A percentile compares a stretch with the other conserved stretches of the same genome.
These are phyloP conservation scores for Polyporus tsugae DNA, from an alignment of 1,284 basidiomycete genomes.

Conservation along the genomic window DNA sequence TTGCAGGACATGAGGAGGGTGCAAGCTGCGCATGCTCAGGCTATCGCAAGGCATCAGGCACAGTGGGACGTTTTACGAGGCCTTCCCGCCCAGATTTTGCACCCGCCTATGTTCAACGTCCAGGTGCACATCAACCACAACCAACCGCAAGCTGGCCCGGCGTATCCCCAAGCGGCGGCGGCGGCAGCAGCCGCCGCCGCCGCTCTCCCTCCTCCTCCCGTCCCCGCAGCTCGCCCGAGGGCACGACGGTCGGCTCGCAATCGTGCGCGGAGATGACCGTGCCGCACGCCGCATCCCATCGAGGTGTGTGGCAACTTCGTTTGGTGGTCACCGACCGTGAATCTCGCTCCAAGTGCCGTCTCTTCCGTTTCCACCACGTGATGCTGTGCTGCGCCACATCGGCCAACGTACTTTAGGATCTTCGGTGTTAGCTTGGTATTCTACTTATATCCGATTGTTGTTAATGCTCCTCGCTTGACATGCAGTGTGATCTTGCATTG, in stretches of 20 bases:
- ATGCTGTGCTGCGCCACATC: not conserved
- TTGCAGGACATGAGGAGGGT: not conserved
- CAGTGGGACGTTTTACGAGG: not conserved
- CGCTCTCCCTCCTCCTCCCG: not conserved
- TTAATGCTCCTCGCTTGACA: not conserved
- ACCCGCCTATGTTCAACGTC: conserved; percentile 23
- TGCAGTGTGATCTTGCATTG: not conserved
- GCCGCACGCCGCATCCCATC: not conserved
- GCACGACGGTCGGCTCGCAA: conserved; percentile 13
- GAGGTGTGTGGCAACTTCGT: conserved; percentile 2
- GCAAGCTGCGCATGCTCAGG: not conserved
- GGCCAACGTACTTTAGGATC: not conserved
- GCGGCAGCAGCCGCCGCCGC: not conserved
- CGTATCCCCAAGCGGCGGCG: not conserved
- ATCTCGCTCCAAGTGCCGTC: not conserved
- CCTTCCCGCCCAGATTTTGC: not conserved
- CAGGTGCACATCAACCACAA: conserved; percentile 28
- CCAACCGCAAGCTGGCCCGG: conserved; percentile 10
- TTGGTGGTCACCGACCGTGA: not conserved
- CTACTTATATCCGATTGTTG: not conserved
- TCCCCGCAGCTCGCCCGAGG: not conserved
- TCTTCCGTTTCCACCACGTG: not conserved
- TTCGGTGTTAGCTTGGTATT: not conserved
- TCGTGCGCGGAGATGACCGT: conserved; percentile 3
- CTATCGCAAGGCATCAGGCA: not conserved